Conservation (phyloP, 2,329 filamentous ascomycete genomes). For the Penicillium sp. region DNA sequence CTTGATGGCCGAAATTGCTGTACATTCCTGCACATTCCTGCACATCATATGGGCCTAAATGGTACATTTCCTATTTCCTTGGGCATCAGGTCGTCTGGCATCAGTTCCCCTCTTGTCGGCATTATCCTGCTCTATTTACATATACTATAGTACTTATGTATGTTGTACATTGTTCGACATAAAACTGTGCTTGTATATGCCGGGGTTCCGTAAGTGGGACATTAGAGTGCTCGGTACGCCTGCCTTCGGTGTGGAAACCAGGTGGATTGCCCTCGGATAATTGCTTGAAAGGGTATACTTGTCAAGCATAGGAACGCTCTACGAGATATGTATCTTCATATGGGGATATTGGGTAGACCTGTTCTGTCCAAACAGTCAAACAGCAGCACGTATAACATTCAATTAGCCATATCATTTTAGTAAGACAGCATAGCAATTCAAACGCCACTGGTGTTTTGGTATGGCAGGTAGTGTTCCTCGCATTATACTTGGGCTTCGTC, state of each 20-base stretch:
- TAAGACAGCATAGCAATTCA: neutral
- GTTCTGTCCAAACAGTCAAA: neutral
- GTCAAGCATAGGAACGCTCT: neutral
- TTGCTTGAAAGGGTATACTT: neutral
- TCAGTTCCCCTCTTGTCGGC: neutral
- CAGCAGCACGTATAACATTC: neutral
- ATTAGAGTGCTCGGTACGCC: constrained; percentile 1
- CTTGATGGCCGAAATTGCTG: constrained; percentile 12
- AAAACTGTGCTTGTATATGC: neutral
- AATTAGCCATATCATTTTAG: neutral
- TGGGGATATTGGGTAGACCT: neutral
- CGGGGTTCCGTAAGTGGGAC: neutral
- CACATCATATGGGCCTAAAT: neutral
- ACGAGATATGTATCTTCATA: neutral
- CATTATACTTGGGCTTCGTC: neutral
- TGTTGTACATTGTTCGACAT: neutral
- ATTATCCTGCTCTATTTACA: neutral
- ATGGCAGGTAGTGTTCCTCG: neutral
- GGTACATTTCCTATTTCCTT: neutral
- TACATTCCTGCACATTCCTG: no score
- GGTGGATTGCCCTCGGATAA: neutral
- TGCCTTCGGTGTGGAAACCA: neutral
- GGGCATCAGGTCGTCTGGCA: neutral
- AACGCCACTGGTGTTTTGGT: neutral
- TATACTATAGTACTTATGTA: neutral